Evolutionary conservation across 23 red algal genomes (phyloP).

Genomic region (Agarophyton chilense): DNA sequence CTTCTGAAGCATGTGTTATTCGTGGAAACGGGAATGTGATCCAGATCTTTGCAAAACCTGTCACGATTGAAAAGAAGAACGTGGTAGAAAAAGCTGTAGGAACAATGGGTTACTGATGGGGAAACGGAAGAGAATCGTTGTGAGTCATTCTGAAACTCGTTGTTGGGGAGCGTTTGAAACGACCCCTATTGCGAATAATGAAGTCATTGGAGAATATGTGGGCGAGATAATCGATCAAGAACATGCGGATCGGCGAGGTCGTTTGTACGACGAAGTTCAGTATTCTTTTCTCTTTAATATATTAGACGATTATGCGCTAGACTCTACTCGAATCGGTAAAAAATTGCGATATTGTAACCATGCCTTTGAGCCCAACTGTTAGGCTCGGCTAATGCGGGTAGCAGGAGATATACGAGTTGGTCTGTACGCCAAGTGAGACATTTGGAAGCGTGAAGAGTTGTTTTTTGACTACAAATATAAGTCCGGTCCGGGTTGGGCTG

Average conservation of each 20-base stretch:
- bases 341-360: conserved; percentile 84
- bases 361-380: conserved; percentile 71
- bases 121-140: conserved; percentile 39
- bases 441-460: conserved; percentile 85
- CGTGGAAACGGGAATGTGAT: conserved; percentile 88
- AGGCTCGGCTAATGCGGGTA: conserved; percentile 65
- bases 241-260: conserved; percentile 79
- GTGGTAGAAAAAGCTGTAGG: conserved; percentile 17
- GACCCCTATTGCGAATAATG: conserved; percentile 39
- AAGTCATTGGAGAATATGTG: conserved; percentile 88
- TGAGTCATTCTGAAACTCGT: conserved; percentile 64
- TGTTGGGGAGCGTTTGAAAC: conserved; percentile 82
- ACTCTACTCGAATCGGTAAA: conserved; percentile 80
- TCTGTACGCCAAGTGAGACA: conserved; percentile 77
- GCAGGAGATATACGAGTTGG: conserved; percentile 83
- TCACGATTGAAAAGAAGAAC: conserved; percentile 46
- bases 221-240: conserved; percentile 83
- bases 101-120: conserved; percentile 71
- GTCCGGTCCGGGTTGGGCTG: conserved; percentile 56
- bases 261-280: conserved; percentile 73
- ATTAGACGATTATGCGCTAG: conserved; percentile 69
- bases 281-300: conserved; percentile 86
- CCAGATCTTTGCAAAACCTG: conserved; percentile 81
- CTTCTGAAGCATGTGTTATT: conserved; percentile 63
- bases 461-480: conserved; percentile 93